phyloP scores from a whole-genome alignment of 305 asterid genomes.

The Vinca major region DNA sequence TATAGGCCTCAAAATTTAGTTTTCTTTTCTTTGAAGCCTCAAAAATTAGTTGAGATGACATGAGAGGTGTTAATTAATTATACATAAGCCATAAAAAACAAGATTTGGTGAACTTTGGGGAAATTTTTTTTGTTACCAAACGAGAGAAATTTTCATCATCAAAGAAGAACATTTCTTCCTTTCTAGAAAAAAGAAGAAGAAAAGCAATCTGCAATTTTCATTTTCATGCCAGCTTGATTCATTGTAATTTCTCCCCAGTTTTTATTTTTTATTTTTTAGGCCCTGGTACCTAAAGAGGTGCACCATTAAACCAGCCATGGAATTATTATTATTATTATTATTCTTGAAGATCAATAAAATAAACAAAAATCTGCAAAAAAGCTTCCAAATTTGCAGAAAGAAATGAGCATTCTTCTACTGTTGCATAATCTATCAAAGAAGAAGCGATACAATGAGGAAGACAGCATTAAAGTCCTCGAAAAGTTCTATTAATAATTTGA shows the following conservation, averaged over 20 bases:
- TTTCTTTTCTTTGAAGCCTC: neutral
- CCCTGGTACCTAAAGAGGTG: neutral
- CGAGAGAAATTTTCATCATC: too few species aligned
- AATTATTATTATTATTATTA: too few species aligned
- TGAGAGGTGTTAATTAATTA: neutral
- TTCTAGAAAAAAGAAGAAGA: too few species aligned
- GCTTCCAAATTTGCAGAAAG: constrained; percentile 21
- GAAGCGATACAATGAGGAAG: constrained; percentile 34
- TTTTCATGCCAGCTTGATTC: too few species aligned
- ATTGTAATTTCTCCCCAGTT: too few species aligned
- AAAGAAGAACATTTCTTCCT: too few species aligned
- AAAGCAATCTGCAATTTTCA: too few species aligned
- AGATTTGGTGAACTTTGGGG: neutral
- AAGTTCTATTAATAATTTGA: constrained; percentile 36
- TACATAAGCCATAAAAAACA: neutral
- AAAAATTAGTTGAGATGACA: neutral
- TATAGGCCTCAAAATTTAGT: too few species aligned
- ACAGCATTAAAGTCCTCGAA: constrained; percentile 39
- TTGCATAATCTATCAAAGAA: constrained; percentile 28
- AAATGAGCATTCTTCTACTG: constrained; percentile 41
- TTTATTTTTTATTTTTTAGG: too few species aligned
- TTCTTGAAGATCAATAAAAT: neutral
- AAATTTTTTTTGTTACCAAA: neutral
- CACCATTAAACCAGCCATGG: neutral
- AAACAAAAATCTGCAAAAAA: neutral